Evolutionary conservation across 192 early-diverging fungal genomes (phyloP).

Genomic region (Chytriomyces hyalinus): DNA sequence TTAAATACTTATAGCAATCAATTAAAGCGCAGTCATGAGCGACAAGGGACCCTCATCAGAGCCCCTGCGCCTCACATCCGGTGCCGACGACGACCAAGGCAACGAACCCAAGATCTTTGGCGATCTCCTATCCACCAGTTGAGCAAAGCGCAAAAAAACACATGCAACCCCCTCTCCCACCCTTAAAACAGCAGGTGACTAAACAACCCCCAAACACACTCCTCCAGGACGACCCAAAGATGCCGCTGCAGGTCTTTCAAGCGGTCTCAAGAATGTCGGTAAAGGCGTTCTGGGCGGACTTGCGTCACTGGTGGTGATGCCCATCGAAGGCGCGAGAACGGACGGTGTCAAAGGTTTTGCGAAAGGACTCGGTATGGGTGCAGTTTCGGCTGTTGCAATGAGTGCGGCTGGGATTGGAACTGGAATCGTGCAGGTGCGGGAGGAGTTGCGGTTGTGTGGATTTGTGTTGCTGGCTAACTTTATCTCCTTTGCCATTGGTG

Average conservation of each 20-base stretch:
- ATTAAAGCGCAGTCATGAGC: no score
- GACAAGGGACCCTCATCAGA: background rate
- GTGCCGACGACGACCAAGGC: slow-evolving; percentile 2
- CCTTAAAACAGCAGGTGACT: no score
- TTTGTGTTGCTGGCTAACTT: no score
- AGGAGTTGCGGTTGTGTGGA: no score
- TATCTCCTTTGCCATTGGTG: no score
- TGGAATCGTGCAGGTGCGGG: slow-evolving; percentile 27
- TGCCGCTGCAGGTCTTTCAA: slow-evolving; percentile 36
- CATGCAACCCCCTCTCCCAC: no score
- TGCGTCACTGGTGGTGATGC: slow-evolving; percentile 38
- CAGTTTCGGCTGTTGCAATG: slow-evolving; percentile 36
- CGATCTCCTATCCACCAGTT: slow-evolving; percentile 26
- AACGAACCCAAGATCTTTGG: background rate
- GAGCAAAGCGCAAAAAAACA: background rate
- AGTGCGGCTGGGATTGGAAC: slow-evolving; percentile 39
- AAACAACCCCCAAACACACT: background rate
- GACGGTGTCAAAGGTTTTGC: slow-evolving; percentile 41
- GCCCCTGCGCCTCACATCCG: slow-evolving; percentile 17
- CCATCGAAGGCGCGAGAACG: slow-evolving; percentile 35
- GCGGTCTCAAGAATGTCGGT: slow-evolving; percentile 41
- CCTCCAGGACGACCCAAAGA: slow-evolving; percentile 37
- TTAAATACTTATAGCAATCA: background rate
- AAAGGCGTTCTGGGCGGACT: slow-evolving; percentile 41
- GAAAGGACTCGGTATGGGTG: slow-evolving; percentile 39